Conservation (phyloP, 805 yeast species). For the Blastobotrys muscicola region DNA sequence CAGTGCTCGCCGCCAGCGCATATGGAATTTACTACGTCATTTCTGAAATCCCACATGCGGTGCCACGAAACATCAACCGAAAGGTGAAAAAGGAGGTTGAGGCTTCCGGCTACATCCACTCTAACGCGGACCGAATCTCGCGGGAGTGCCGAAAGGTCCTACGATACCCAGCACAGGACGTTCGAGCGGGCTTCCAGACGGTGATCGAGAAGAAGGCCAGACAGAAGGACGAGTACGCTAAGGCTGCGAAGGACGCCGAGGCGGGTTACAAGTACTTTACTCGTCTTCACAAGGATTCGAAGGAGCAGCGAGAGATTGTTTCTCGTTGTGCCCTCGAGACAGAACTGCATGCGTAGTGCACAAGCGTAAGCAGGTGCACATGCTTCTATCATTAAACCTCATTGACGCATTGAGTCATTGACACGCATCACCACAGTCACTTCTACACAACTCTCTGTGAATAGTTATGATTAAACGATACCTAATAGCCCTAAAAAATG, state of each 20-base stretch:
- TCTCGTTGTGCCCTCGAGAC: constrained; percentile 26
- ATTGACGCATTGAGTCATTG: no score
- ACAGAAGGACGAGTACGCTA: constrained; percentile 47
- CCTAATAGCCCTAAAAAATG: background rate
- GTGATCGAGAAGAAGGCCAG: constrained; percentile 51
- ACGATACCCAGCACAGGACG: constrained; percentile 73
- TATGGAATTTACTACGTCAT: constrained; percentile 54
- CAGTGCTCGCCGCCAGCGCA: constrained; percentile 40
- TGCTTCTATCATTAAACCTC: background rate
- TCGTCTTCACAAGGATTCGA: constrained; percentile 37
- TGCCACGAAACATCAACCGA: constrained; percentile 71
- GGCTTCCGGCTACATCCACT: constrained; percentile 65
- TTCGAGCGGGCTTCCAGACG: constrained; percentile 58
- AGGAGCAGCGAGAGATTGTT: constrained; percentile 34
- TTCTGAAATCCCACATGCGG: constrained; percentile 79
- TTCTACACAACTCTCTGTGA: background rate
- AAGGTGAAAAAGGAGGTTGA: constrained; percentile 57
- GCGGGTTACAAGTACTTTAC: constrained; percentile 47
- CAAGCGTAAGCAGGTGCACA: background rate
- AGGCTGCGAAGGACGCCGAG: constrained; percentile 46
- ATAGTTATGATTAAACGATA: constrained; percentile 2
- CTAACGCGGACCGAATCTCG: constrained; percentile 68
- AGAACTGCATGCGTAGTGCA: background rate
- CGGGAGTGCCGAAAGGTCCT: constrained; percentile 77
- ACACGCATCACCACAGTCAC: no score